Evolutionary conservation across 2,329 filamentous ascomycete species (phyloP).

Genomic region (Curvularia eragrostidis): DNA sequence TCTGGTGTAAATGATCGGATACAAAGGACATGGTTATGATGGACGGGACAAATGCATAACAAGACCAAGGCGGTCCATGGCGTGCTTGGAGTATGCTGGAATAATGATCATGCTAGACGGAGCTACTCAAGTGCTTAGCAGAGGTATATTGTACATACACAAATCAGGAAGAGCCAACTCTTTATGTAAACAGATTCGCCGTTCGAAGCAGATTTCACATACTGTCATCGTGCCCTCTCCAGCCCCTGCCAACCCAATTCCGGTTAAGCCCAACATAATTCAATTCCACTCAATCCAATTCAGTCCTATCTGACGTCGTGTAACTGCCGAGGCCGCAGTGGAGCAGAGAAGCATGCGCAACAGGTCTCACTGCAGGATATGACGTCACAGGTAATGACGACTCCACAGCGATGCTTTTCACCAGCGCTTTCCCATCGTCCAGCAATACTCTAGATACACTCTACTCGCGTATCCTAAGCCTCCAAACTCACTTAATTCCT

Average conservation of each 20-base stretch:
- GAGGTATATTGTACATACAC: not conserved
- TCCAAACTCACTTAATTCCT: not conserved
- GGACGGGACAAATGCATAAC: not conserved
- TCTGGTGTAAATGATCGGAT: not conserved
- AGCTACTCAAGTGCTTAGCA: not conserved
- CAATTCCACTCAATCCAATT: not conserved
- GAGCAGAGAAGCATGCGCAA: not conserved
- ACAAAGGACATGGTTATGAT: not conserved
- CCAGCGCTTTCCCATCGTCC: not conserved
- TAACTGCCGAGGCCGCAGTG: not conserved
- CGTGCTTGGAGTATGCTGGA: not conserved
- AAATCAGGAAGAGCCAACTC: not conserved
- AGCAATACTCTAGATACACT: not conserved
- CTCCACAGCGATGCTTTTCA: not conserved
- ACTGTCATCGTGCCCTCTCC: not conserved
- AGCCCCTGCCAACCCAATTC: not conserved
- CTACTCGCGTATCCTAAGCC: not conserved
- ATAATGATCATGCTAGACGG: not conserved
- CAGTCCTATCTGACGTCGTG: not conserved
- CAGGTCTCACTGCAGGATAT: not conserved
- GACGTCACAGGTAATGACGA: constrained; percentile 4
- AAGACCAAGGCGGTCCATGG: not conserved
- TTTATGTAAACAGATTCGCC: not conserved
- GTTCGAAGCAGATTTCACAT: not conserved
- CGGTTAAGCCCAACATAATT: no score